Conservation (phyloP, 192 early-diverging fungal species). For the Gonapodya prolifera region DNA sequence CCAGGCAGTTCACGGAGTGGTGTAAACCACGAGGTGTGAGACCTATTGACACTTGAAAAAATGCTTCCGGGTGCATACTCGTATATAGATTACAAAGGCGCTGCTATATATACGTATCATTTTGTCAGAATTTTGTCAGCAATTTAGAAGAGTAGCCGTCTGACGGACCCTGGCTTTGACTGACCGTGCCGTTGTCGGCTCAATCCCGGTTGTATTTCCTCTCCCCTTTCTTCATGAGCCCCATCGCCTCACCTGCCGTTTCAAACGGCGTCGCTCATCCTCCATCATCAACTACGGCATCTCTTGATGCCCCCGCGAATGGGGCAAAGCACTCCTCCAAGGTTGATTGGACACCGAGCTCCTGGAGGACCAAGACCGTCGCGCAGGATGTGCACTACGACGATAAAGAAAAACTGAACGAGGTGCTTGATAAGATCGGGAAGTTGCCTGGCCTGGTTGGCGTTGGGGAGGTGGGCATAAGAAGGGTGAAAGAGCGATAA, state of each 20-base stretch:
- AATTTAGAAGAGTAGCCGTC: too few species aligned
- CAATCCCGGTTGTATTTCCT: too few species aligned
- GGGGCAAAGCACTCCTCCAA: background rate
- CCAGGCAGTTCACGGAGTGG: background rate
- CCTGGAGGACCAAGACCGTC: constrained; percentile 43
- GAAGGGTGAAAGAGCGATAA: background rate
- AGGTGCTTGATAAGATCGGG: constrained; percentile 61
- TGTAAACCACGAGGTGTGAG: background rate
- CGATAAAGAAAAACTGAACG: constrained; percentile 49
- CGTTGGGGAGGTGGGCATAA: constrained; percentile 51
- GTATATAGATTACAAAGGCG: too few species aligned
- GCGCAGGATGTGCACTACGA: constrained; percentile 84
- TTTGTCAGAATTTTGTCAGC: too few species aligned
- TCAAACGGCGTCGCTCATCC: too few species aligned
- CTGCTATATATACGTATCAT: too few species aligned
- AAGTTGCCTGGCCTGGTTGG: constrained; percentile 84
- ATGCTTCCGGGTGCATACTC: background rate
- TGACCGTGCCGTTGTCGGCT: too few species aligned
- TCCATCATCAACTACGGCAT: too few species aligned
- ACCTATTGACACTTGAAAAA: background rate
- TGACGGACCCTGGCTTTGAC: too few species aligned
- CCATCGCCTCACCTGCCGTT: too few species aligned
- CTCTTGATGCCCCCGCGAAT: background rate
- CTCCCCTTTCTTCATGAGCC: too few species aligned
- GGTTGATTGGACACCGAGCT: constrained; percentile 20